Percentiles rank a stretch among this genome's conserved stretches.
These are phyloP conservation scores for Excoecaria cochinchinensis DNA, from an alignment of 345 rosid species.

Conservation along the genomic window DNA sequence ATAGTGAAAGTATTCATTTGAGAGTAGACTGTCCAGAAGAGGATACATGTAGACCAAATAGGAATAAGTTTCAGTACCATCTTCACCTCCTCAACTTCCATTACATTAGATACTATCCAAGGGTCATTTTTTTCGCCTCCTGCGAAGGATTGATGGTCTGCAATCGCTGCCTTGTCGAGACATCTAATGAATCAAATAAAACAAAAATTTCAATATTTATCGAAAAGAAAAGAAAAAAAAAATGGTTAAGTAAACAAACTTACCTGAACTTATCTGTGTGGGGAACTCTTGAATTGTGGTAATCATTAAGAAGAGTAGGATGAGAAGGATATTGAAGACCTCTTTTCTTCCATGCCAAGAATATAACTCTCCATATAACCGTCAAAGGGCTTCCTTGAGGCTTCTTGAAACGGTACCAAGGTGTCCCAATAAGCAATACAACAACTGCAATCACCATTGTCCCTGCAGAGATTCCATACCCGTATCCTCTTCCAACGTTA, in stretches of 20 bases:
- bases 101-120: conserved; percentile 67
- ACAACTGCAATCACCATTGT: conserved; percentile 68
- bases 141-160: conserved; percentile 26
- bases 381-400: conserved; percentile 89
- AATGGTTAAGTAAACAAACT: conserved; percentile 16
- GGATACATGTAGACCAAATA: conserved; percentile 84
- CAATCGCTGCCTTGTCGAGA: conserved; percentile 80
- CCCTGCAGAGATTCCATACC: conserved; percentile 83
- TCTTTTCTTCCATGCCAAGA: conserved; percentile 82
- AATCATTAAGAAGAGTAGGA: conserved; percentile 57
- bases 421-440: conserved; percentile 59
- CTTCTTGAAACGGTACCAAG: conserved; percentile 64
- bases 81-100: conserved; percentile 85
- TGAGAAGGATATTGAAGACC: conserved; percentile 48
- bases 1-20: conserved; percentile 92
- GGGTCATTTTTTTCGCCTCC: conserved; percentile 39
- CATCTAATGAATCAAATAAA: conserved; percentile 37
- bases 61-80: conserved; percentile 72
- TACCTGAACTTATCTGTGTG: conserved; percentile 58
- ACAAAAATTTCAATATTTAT: not conserved
- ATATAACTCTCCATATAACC: conserved; percentile 65
- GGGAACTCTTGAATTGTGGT: conserved; percentile 51
- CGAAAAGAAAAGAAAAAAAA: no score
- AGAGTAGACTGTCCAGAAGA: conserved; percentile 91
- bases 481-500: conserved; percentile 91